These are phyloP conservation scores for Fusarium drepaniforme DNA, from an alignment of 2,329 filamentous ascomycete species.

Conservation along the genomic window DNA sequence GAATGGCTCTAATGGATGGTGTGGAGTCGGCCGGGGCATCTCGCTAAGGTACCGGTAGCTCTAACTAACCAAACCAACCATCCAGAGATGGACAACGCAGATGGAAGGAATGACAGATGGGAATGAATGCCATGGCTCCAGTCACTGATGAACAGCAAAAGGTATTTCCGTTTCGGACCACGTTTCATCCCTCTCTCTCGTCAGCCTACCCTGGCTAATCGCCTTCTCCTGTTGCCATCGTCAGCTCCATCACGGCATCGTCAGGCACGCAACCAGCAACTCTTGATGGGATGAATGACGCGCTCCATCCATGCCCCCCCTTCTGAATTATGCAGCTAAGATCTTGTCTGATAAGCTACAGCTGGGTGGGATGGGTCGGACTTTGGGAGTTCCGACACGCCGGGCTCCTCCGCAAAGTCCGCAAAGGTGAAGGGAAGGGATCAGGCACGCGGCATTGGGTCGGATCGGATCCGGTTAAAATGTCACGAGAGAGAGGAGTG, in stretches of 20 bases:
- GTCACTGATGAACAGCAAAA: not conserved
- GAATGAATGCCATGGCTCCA: constrained; percentile 9
- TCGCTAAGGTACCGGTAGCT: constrained; percentile 3
- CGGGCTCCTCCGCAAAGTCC: constrained; percentile 31
- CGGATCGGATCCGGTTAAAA: not conserved
- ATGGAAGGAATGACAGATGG: not conserved
- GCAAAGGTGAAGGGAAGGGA: not conserved
- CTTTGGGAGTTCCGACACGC: constrained; percentile 13
- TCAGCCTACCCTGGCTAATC: not conserved
- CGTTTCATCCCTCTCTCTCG: not conserved
- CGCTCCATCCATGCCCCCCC: constrained; percentile 10
- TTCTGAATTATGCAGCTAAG: constrained; percentile 28
- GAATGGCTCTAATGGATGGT: constrained; percentile 36
- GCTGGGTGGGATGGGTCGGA: constrained; percentile 17
- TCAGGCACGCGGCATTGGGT: constrained; percentile 15
- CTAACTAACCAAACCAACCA: constrained; percentile 6
- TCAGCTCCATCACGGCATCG: constrained; percentile 6
- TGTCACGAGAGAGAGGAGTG: not conserved
- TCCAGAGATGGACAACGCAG: constrained; percentile 26
- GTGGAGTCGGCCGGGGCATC: constrained; percentile 27
- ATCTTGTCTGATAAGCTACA: constrained; percentile 41
- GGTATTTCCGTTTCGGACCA: not conserved
- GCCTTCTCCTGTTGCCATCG: constrained; percentile 9
- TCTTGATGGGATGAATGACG: constrained; percentile 35
- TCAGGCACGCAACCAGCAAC: constrained; percentile 6